These are phyloP conservation scores for Saturnispora besseyi DNA, from an alignment of 805 yeast genomes.

Conservation along the genomic window DNA sequence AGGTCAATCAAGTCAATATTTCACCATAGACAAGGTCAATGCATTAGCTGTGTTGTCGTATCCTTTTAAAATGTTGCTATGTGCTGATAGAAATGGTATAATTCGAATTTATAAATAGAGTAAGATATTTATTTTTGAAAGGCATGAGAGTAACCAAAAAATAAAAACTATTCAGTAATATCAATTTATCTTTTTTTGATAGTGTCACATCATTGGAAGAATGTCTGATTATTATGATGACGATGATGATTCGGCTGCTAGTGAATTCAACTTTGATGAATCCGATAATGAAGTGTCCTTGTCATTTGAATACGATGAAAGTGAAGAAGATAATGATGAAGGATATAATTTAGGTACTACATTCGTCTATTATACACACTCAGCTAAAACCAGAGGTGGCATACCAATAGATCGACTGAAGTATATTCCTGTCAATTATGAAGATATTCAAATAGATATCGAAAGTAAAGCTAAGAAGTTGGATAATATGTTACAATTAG, in stretches of 20 bases:
- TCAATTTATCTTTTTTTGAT: background rate
- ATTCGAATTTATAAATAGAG: conserved; percentile 46
- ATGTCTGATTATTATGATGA: conserved; percentile 6
- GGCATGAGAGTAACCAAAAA: too few species aligned
- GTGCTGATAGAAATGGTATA: conserved; percentile 60
- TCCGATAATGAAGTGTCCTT: background rate
- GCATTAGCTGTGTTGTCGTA: background rate
- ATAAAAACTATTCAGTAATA: too few species aligned
- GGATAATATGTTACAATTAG: conserved; percentile 30
- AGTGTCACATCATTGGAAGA: background rate
- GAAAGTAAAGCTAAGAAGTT: conserved; percentile 27
- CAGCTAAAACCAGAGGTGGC: conserved; percentile 16
- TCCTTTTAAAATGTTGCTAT: conserved; percentile 42
- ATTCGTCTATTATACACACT: conserved; percentile 15
- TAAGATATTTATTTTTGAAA: background rate
- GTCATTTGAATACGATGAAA: conserved; percentile 14
- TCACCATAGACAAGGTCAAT: conserved; percentile 7
- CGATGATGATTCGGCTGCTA: conserved; percentile 8
- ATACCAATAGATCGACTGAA: conserved; percentile 23
- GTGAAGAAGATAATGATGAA: conserved; percentile 18
- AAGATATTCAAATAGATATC: conserved; percentile 24
- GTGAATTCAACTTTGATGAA: background rate
- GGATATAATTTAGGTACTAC: conserved; percentile 1
- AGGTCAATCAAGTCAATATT: background rate
- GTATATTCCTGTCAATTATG: conserved; percentile 22